A percentile compares a stretch with the other conserved stretches of the same genome.
phyloP scores from a whole-genome alignment of 345 rosid species.

The Populus davidiana region DNA sequence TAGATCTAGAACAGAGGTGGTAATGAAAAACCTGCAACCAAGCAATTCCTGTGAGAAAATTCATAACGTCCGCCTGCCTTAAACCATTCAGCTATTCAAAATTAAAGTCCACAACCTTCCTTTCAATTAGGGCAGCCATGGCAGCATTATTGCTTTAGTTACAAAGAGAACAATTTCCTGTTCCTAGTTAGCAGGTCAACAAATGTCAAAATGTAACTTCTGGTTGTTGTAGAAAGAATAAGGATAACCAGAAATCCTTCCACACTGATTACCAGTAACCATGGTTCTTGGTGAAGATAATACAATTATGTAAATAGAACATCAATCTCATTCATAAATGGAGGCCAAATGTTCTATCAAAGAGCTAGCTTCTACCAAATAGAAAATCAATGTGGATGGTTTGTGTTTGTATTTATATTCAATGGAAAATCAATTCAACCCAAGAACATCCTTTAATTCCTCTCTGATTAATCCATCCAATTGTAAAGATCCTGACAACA shows the following conservation, averaged over 20 bases:
- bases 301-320: no score
- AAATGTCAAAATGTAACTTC: neutral
- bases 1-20: slow-evolving; percentile 85
- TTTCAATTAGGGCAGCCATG: neutral
- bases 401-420: no score
- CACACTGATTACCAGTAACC: neutral
- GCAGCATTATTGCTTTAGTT: neutral
- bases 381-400: no score
- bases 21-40: slow-evolving; percentile 82
- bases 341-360: no score
- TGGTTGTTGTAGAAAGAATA: neutral
- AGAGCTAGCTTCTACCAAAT: no score
- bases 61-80: neutral
- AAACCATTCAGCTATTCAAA: neutral
- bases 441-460: no score
- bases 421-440: no score
- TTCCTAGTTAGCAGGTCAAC: neutral
- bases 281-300: no score
- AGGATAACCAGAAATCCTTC: neutral
- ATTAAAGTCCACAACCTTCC: neutral
- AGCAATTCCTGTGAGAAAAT: slow-evolving; percentile 4
- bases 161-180: neutral
- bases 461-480: no score
- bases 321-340: no score
- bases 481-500: no score